Percentiles rank a stretch among this genome's conserved stretches.
These are phyloP conservation scores for Hypoxylon sp. DNA, from an alignment of 2,329 filamentous ascomycete genomes.

Conservation along the genomic window DNA sequence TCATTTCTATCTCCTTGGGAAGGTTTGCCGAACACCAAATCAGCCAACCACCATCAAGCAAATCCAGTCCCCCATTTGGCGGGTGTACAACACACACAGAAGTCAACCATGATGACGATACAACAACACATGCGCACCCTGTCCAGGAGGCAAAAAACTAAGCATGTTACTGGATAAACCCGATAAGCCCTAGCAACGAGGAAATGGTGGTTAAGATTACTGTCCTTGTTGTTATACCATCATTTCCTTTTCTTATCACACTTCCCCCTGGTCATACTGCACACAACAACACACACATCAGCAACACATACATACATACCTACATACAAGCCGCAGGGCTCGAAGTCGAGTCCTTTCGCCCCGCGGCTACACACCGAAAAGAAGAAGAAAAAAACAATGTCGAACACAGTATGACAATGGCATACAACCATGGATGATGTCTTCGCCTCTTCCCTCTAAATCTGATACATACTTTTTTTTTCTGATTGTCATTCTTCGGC, in stretches of 20 bases:
- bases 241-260: conserved; percentile 16
- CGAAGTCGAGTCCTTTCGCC: conserved; percentile 44
- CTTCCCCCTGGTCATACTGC: conserved; percentile 31
- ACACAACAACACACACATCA: conserved; percentile 20
- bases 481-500: conserved; percentile 41
- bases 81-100: conserved; percentile 44
- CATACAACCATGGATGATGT: conserved; percentile 16
- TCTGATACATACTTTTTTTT: conserved; percentile 10
- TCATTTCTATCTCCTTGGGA: not conserved
- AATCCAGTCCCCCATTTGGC: conserved; percentile 36
- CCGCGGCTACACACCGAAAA: conserved; percentile 43
- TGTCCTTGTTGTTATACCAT: conserved; percentile 20
- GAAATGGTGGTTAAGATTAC: conserved; percentile 26
- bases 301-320: conserved; percentile 5
- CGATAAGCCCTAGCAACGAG: conserved; percentile 22
- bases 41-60: conserved; percentile 30
- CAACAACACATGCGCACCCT: conserved; percentile 33
- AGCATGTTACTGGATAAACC: conserved; percentile 26
- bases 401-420: conserved; percentile 40
- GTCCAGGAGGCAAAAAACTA: conserved; percentile 34
- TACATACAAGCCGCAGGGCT: conserved; percentile 16
- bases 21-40: conserved; percentile 28
- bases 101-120: conserved; percentile 43
- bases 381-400: conserved; percentile 4
- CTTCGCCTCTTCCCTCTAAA: conserved; percentile 16